phyloP scores from a whole-genome alignment of 345 rosid genomes.

The Mallotus nudiflorus region DNA sequence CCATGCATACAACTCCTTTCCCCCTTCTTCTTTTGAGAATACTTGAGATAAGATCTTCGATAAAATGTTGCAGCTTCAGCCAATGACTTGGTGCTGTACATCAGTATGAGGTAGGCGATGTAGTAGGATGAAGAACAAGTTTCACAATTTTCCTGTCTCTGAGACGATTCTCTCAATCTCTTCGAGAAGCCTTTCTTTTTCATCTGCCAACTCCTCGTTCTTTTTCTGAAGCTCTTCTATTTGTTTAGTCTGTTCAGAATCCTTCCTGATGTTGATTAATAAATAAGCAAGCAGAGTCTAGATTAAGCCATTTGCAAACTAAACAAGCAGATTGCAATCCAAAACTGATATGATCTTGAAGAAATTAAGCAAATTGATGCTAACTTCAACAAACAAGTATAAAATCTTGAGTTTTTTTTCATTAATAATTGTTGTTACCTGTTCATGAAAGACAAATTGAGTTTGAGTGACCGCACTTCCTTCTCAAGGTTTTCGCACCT shows the following conservation, averaged over 20 bases:
- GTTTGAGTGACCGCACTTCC: slow-evolving; percentile 79
- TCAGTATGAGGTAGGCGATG: neutral
- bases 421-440: too few species aligned
- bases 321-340: neutral
- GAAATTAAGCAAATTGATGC: neutral
- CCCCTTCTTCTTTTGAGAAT: too few species aligned
- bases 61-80: slow-evolving; percentile 7
- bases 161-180: slow-evolving; percentile 60
- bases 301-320: neutral
- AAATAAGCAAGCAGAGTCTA: neutral
- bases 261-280: slow-evolving; percentile 47
- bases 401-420: neutral
- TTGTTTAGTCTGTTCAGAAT: slow-evolving; percentile 74
- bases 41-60: neutral
- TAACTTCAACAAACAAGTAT: neutral
- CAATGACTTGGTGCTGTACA: neutral
- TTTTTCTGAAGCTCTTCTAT: slow-evolving; percentile 71
- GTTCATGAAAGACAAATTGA: slow-evolving; percentile 75
- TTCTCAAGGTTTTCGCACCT: slow-evolving; percentile 70
- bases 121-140: neutral
- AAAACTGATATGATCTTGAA: neutral
- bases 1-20: neutral
- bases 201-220: slow-evolving; percentile 55
- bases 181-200: slow-evolving; percentile 65
- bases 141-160: slow-evolving; percentile 41